phyloP scores from a whole-genome alignment of 2,329 filamentous ascomycete genomes.

The Alternaria sp. region DNA sequence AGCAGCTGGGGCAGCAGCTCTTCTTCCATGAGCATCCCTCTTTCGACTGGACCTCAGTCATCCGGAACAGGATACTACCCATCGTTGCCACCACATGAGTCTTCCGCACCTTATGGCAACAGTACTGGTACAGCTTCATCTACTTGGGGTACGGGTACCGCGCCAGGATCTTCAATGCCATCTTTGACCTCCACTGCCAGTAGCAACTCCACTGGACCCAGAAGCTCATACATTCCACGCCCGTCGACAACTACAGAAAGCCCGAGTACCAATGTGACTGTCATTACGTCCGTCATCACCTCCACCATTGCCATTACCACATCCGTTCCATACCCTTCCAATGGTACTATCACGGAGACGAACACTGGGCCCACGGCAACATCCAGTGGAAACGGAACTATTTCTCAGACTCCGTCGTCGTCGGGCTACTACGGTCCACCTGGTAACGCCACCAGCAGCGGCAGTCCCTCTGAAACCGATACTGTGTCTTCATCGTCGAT shows the following conservation, averaged over 20 bases:
- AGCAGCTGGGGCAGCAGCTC: constrained; percentile 24
- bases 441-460: background rate
- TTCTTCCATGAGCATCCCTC: constrained; percentile 6
- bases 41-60: constrained; percentile 11
- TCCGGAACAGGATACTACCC: constrained; percentile 11
- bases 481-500: background rate
- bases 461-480: background rate
- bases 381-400: background rate
- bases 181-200: background rate
- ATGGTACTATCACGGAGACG: constrained; percentile 6
- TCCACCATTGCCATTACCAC: background rate
- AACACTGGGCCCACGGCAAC: constrained; percentile 1
- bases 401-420: background rate
- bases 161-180: background rate
- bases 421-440: constrained; percentile 15
- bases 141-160: constrained; percentile 9
- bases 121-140: constrained; percentile 4
- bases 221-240: background rate
- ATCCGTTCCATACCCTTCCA: constrained; percentile 1
- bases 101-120: constrained; percentile 19
- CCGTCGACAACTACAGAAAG: background rate
- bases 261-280: background rate
- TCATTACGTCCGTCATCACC: background rate
- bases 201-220: background rate
- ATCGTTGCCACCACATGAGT: background rate